phyloP scores from a whole-genome alignment of 176 grass and related monocot genomes.

The Tillandsia leiboldiana region DNA sequence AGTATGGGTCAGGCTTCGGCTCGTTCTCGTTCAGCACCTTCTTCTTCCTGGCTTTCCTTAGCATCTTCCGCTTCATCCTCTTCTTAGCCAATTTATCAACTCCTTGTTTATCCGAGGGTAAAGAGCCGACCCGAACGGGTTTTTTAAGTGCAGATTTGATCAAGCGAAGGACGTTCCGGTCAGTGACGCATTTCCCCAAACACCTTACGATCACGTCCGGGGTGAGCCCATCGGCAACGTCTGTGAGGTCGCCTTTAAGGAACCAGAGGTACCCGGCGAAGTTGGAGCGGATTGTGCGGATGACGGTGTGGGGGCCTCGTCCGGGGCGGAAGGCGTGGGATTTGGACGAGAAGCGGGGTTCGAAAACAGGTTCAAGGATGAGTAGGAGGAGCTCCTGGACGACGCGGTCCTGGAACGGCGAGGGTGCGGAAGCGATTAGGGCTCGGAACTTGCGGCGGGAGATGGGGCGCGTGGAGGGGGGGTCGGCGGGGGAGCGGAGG shows the following conservation, averaged over 20 bases:
- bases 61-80: conserved; percentile 85
- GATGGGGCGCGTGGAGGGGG: conserved; percentile 51
- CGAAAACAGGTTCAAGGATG: conserved; percentile 75
- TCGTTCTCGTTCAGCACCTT: conserved; percentile 85
- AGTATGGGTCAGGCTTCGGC: conserved; percentile 77
- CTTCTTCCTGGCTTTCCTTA: conserved; percentile 82
- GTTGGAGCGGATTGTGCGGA: conserved; percentile 71
- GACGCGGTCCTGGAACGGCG: conserved; percentile 74
- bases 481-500: conserved; percentile 56
- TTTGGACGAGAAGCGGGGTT: conserved; percentile 75
- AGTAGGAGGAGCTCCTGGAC: conserved; percentile 83
- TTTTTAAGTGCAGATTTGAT: conserved; percentile 60
- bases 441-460: conserved; percentile 65
- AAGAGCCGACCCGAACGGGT: conserved; percentile 37
- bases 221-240: conserved; percentile 35
- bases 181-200: conserved; percentile 41
- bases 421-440: conserved; percentile 44
- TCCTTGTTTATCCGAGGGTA: conserved; percentile 25
- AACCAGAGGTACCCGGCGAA: conserved; percentile 92
- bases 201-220: conserved; percentile 51
- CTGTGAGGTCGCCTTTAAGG: conserved; percentile 65
- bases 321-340: conserved; percentile 81
- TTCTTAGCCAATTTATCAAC: conserved; percentile 49
- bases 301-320: conserved; percentile 61
- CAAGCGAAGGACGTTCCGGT: conserved; percentile 67